Base-by-base conservation (phyloP, 2,329 filamentous ascomycete species). In the Aureobasidium sp. region DNA sequence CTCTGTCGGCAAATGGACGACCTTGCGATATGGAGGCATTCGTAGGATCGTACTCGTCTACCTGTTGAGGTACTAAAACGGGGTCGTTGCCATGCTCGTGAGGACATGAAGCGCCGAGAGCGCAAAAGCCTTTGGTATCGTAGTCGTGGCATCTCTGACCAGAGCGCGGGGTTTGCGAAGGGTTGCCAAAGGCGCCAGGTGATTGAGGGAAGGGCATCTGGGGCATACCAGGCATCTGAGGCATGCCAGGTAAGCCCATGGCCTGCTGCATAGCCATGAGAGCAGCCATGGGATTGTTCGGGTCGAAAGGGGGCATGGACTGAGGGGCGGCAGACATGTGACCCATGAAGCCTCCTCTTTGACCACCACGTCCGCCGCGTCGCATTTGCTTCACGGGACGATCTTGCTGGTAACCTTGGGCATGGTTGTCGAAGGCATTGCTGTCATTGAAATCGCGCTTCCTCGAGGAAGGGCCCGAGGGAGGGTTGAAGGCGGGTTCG, bases 41-140 rank as follows among this genome's bases (percentile, higher is more conserved):
- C 45, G 76, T 78, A 4, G 84, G 83, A 68, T 87, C 84, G 67
- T 87, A 87, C 68, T 85, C 84, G 75, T 70, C 68, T 29, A 48
- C 48, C 31, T 74, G 70, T 55, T 73, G 66, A 29, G 73, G 69
- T 27, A 77, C 79, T 70, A 72, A 69, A 44, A 80, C 71, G 14
- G 79, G 77, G 64, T 84, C 80, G 56, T 80, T 78, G 9, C 83
- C 84, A 70, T 93, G 89, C 67, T 90, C 85, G 68, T 83, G 91
- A 42, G 79, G 81, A 73, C 89, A 92, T 25, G 80, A 82, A 67
- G 79, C 84, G 3, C 88, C 87, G 42, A 85, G 77, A 6, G 84
- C 81, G 70, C 89, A 92, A 68, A 83, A 90, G 0, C 89, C 89
- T 67, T 89, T 89, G 1, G 77, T 83, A 63, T 90, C 87, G 68